Percentiles rank a stretch among this genome's conserved stretches.
Conservation (phyloP, 2,329 filamentous ascomycete genomes). For the Talaromyces sp. region DNA sequence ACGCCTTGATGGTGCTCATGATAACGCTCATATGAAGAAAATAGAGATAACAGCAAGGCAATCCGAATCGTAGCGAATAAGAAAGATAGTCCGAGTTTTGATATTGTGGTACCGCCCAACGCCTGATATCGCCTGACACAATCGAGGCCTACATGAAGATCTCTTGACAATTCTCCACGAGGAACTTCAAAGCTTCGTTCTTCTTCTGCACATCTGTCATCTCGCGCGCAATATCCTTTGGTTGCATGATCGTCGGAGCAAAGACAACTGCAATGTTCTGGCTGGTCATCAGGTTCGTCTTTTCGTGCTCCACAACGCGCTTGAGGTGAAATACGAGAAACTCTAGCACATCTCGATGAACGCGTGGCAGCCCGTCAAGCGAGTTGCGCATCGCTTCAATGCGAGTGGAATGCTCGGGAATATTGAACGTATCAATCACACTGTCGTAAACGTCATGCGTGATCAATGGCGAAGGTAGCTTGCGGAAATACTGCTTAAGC, state of each 20-base stretch:
- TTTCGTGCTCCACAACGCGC: slow-evolving; percentile 75
- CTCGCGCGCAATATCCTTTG: slow-evolving; percentile 82
- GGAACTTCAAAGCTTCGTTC: slow-evolving; percentile 84
- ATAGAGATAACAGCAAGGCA: background rate
- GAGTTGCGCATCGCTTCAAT: slow-evolving; percentile 68
- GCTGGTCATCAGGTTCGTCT: slow-evolving; percentile 91
- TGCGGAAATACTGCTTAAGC: slow-evolving; percentile 95
- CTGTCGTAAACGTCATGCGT: slow-evolving; percentile 90
- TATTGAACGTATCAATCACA: slow-evolving; percentile 66
- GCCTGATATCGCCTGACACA: background rate
- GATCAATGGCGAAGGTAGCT: slow-evolving; percentile 81
- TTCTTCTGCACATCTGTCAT: slow-evolving; percentile 95
- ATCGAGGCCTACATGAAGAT: slow-evolving; percentile 58
- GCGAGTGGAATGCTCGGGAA: slow-evolving; percentile 64
- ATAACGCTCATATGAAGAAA: slow-evolving; percentile 15
- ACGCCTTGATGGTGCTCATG: slow-evolving; percentile 14
- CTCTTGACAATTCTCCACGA: slow-evolving; percentile 82
- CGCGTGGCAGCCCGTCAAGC: slow-evolving; percentile 72
- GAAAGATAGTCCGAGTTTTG: background rate
- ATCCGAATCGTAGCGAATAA: background rate
- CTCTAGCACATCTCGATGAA: slow-evolving; percentile 84
- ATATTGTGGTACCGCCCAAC: no score
- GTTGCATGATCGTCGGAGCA: slow-evolving; percentile 94
- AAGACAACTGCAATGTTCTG: slow-evolving; percentile 97
- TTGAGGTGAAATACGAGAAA: slow-evolving; percentile 92